Conservation (phyloP, 805 yeast species). For the Metschnikowia corniflorae region DNA sequence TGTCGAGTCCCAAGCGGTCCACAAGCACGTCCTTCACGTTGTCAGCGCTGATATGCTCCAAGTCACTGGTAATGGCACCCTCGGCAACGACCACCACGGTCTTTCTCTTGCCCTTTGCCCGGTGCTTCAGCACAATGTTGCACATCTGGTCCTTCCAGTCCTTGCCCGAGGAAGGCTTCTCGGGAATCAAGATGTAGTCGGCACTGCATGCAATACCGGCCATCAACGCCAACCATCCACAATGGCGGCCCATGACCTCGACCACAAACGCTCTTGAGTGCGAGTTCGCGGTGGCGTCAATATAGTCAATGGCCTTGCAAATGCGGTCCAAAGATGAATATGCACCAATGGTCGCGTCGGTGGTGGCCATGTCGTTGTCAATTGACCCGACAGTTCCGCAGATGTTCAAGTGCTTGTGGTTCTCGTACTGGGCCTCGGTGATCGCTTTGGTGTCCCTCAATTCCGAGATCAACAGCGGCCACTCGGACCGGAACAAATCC, state of each 20-base stretch:
- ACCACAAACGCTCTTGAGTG: conserved; percentile 82
- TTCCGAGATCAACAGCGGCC: conserved; percentile 69
- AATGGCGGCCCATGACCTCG: conserved; percentile 87
- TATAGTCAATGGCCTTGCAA: conserved; percentile 71
- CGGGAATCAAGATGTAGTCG: conserved; percentile 78
- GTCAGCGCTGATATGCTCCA: conserved; percentile 62
- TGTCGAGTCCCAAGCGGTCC: conserved; percentile 61
- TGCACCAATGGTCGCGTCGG: conserved; percentile 80
- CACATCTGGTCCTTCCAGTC: conserved; percentile 70
- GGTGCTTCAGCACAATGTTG: conserved; percentile 58
- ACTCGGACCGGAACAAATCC: conserved; percentile 68
- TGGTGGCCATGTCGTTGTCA: conserved; percentile 81
- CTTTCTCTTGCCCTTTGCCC: conserved; percentile 70
- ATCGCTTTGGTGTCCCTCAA: conserved; percentile 45
- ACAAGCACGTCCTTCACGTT: conserved; percentile 66
- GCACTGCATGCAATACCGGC: conserved; percentile 80
- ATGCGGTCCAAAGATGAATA: conserved; percentile 75
- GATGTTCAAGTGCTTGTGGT: conserved; percentile 57
- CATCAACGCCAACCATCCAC: conserved; percentile 85
- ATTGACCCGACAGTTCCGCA: conserved; percentile 81
- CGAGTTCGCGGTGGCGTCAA: conserved; percentile 79
- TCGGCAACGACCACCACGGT: conserved; percentile 81
- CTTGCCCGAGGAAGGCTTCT: conserved; percentile 60
- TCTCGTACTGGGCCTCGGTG: conserved; percentile 43
- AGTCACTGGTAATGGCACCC: conserved; percentile 71